Evolutionary conservation across 2,329 filamentous ascomycete genomes (phyloP), one percentile per base, ranked within the genome.

Genomic region (Metarhizium album): DNA sequence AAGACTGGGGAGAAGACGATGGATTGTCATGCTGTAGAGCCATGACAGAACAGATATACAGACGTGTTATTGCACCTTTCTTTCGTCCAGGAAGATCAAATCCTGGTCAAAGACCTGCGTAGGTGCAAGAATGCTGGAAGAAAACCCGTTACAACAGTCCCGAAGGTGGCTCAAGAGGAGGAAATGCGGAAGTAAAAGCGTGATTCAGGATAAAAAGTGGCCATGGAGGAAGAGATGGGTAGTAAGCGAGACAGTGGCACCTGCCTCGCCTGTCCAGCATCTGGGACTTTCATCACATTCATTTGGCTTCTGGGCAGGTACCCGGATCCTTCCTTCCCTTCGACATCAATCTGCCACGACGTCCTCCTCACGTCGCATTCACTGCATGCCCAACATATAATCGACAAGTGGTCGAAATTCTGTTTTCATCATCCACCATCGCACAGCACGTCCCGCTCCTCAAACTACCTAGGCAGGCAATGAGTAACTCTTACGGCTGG

Each of bases 1-100:
- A 76, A 0, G 78, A 79, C 52, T 68, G 71, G 43, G 77, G 75
- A 3, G 78, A 79, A 2, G 78, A 79, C 31, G 72, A 64, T 5
- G 70, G 67, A 57, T 71, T 63, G 42, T 77, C 74, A 33, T 42
- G 45, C 11, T 55, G 40, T n/a, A 23, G 40, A 24, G 40, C 9
- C 40, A 43, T 43, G 40, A n/a, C 22, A 14, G 16, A 43, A 13
- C 18, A 22, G 18, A 13, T 9, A 43, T 20, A 9, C 5, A 20
- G 13, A 43, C 14, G 8, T 4, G 2, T 24, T 43, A 43, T 43
- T 4, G 40, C 40, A 23, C 40, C 4, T 43, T 3, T 43, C 6
- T 13, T 6, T 11, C 4, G 22, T 14, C 40, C 13, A 14, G 20
- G 13, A 23, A 43, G 22, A 43, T 43, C 14, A 22, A 16, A n/a